These are phyloP conservation scores for Hemisphaericaspora lyxosophila DNA, from an alignment of 1,139 yeast species.

Conservation along the genomic window DNA sequence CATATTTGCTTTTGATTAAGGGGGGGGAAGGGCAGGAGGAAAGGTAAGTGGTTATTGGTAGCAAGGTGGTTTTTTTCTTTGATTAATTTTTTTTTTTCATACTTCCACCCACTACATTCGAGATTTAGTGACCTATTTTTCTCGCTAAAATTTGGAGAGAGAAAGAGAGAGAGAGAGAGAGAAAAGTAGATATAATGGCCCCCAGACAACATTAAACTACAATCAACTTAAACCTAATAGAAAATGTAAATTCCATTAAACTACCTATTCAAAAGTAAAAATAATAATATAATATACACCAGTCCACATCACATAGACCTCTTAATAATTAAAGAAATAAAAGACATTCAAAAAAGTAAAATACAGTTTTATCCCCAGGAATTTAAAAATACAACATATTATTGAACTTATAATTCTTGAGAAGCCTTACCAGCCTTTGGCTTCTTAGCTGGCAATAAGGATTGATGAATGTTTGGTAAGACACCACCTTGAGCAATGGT, in stretches of 20 bases:
- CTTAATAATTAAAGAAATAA: conserved; percentile 4
- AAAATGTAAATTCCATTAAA: conserved; percentile 4
- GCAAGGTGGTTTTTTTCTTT: background rate
- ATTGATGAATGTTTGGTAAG: conserved; percentile 93
- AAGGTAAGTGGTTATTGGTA: no score
- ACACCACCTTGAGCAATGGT: conserved; percentile 99
- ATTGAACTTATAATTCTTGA: conserved; percentile 67
- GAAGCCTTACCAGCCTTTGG: conserved; percentile 75
- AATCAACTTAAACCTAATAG: conserved; percentile 1
- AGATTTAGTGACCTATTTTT: no score
- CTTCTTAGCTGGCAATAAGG: conserved; percentile 93
- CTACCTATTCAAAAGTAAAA: conserved; percentile 2
- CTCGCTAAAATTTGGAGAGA: no score
- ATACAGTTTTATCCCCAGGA: conserved; percentile 4
- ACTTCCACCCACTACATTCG: no score
- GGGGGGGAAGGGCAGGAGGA: no score
- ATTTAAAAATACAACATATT: conserved; percentile 13
- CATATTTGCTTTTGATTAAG: no score
- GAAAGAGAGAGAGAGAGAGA: no score
- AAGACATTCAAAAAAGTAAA: conserved; percentile 4
- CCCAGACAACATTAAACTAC: no score
- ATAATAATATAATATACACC: conserved; percentile 7
- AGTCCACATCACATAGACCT: background rate
- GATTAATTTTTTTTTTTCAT: background rate
- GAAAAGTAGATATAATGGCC: no score